Percentiles rank a stretch among this genome's conserved stretches.
phyloP scores from a whole-genome alignment of 148 eudicot genomes.

The Agrostemma githago region DNA sequence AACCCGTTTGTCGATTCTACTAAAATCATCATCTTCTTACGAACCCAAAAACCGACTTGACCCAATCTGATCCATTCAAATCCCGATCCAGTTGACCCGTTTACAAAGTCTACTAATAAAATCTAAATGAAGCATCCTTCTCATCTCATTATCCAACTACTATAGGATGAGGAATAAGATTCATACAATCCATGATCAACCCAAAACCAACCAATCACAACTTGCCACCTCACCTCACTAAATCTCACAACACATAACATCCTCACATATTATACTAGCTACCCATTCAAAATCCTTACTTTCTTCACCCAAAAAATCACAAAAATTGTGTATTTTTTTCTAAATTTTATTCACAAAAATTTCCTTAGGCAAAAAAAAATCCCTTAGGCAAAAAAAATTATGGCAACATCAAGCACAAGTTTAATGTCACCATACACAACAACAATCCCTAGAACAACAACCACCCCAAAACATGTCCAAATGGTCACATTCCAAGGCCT shows the following conservation, averaged over 20 bases:
- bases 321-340: background rate
- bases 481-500: conserved; percentile 16
- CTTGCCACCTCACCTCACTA: conserved; percentile 12
- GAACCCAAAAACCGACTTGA: no score
- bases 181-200: conserved; percentile 17
- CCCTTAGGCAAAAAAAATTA: conserved; percentile 1
- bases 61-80: no score
- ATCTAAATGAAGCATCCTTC: no score
- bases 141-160: background rate
- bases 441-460: conserved; percentile 4
- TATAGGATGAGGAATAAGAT: background rate
- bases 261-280: conserved; percentile 7
- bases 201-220: conserved; percentile 13
- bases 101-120: no score
- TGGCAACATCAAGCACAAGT: conserved; percentile 16
- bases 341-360: background rate
- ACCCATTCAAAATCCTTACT: background rate
- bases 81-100: no score
- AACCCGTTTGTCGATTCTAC: no score
- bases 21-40: no score
- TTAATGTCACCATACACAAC: conserved; percentile 18
- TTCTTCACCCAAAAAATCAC: background rate
- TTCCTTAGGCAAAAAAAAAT: background rate
- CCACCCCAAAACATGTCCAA: background rate
- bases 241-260: conserved; percentile 8